Conservation (phyloP, 2,329 filamentous ascomycete species). For the Colletotrichum kahawae region DNA sequence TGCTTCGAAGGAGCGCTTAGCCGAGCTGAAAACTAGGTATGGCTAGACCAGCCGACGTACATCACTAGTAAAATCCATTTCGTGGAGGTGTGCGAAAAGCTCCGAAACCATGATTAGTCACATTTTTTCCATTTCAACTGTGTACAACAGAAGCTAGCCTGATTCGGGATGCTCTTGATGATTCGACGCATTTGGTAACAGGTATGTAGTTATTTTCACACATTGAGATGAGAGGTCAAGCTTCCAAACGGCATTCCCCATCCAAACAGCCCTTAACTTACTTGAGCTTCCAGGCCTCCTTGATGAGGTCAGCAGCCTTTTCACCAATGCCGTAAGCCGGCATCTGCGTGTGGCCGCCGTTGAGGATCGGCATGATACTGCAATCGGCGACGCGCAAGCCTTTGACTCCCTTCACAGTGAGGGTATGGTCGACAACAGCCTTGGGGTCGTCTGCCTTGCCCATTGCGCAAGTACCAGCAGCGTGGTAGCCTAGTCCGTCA, state of each 20-base stretch:
- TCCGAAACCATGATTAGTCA: neutral
- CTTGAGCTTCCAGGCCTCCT: conserved; percentile 30
- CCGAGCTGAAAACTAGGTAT: neutral
- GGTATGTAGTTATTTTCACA: neutral
- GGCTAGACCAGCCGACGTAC: neutral
- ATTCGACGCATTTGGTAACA: neutral
- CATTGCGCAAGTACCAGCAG: conserved; percentile 62
- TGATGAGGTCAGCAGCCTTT: conserved; percentile 54
- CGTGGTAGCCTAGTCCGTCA: conserved; percentile 52
- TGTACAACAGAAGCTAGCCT: too few species aligned
- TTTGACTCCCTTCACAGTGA: conserved; percentile 57
- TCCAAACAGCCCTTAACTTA: neutral
- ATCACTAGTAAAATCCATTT: neutral
- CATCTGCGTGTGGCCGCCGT: conserved; percentile 61
- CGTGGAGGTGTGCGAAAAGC: neutral
- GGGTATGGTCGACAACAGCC: conserved; percentile 57
- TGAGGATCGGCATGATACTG: conserved; percentile 56
- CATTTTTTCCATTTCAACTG: neutral
- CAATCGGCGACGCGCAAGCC: conserved; percentile 59
- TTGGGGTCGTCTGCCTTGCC: conserved; percentile 44
- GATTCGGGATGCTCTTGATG: neutral
- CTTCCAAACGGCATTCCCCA: neutral
- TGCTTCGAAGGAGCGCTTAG: neutral
- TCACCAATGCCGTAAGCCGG: conserved; percentile 63
- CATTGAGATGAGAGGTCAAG: neutral